phyloP scores from a whole-genome alignment of 495 filamentous ascomycete species.

The Xylaria castorea region DNA sequence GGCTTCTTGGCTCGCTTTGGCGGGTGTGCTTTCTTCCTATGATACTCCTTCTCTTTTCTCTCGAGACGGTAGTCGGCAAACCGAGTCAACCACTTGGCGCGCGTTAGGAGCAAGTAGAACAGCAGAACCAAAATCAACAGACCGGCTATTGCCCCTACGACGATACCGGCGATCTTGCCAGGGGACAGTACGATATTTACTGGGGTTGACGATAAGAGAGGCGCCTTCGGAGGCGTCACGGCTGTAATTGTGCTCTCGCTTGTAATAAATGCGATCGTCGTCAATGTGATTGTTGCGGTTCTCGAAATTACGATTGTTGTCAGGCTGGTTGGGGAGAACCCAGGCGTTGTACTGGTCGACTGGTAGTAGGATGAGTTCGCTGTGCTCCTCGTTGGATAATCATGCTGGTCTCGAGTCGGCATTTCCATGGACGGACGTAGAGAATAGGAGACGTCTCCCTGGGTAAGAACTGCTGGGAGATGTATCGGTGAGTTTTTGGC shows the following conservation, averaged over 20 bases:
- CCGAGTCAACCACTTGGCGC: constrained; percentile 1
- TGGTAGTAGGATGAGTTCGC: constrained; percentile 15
- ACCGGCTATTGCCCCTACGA: constrained; percentile 4
- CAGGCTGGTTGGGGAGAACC: neutral
- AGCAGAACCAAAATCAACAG: constrained; percentile 16
- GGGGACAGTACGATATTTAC: neutral
- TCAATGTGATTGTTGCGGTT: constrained; percentile 19
- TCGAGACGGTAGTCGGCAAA: neutral
- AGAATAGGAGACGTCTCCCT: neutral
- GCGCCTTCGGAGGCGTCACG: neutral
- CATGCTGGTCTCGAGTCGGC: neutral
- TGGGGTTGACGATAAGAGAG: neutral
- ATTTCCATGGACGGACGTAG: neutral
- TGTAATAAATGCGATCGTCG: constrained; percentile 10
- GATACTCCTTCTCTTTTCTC: neutral
- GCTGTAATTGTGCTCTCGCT: neutral
- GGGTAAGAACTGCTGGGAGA: neutral
- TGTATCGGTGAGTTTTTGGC: neutral
- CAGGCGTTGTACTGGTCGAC: neutral
- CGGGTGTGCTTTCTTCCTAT: neutral
- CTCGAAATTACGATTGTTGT: constrained; percentile 13
- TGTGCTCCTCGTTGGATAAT: constrained; percentile 10
- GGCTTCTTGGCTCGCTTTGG: neutral
- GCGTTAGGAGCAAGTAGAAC: constrained; percentile 21
- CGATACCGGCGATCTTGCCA: constrained; percentile 5